phyloP scores from a whole-genome alignment of 306 rosid species.

The Gynostemma pentaphyllum region DNA sequence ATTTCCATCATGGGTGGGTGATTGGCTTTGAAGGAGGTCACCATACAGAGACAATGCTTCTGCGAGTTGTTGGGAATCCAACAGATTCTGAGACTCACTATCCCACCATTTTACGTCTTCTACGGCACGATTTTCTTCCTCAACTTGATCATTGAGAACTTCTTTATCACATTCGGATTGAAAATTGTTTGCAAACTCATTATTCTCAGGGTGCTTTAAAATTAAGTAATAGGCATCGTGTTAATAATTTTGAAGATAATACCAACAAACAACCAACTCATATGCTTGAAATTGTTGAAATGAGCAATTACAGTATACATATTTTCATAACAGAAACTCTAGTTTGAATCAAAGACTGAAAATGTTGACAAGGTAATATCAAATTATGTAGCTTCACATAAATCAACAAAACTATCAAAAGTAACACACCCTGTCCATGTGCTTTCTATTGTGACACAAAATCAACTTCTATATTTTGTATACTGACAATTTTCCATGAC shows the following conservation, averaged over 20 bases:
- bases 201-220: slow-evolving; percentile 16
- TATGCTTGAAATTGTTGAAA: too few species aligned
- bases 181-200: slow-evolving; percentile 14
- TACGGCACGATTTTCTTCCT: slow-evolving; percentile 24
- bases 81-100: slow-evolving; percentile 58
- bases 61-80: slow-evolving; percentile 66
- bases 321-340: not conserved
- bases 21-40: slow-evolving; percentile 66
- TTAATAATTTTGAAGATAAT: not conserved
- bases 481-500: too few species aligned
- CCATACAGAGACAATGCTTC: slow-evolving; percentile 54
- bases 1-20: slow-evolving; percentile 34
- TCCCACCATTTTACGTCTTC: slow-evolving; percentile 70
- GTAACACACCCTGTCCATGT: not conserved
- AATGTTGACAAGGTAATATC: not conserved
- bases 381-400: not conserved
- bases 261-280: not conserved
- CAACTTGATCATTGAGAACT: slow-evolving; percentile 17
- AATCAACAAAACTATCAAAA: not conserved
- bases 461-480: not conserved
- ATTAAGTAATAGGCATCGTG: slow-evolving; percentile 3
- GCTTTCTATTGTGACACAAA: too few species aligned
- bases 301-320: not conserved
- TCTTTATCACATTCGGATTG: slow-evolving; percentile 20
- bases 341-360: not conserved